phyloP scores from a whole-genome alignment of 2,329 filamentous ascomycete species.

The Microsporum ferrugineum region DNA sequence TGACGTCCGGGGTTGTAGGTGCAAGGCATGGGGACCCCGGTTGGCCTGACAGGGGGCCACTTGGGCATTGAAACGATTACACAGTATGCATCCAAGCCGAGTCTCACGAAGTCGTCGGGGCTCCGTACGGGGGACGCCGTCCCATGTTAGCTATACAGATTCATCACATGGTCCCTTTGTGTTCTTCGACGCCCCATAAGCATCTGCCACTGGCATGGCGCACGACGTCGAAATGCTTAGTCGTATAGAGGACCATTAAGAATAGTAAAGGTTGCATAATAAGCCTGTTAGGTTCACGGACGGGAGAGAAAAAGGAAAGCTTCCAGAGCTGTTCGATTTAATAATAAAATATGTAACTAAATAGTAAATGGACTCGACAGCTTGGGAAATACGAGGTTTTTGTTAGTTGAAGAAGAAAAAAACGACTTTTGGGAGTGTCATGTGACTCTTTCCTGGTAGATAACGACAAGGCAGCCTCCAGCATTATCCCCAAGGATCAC shows the following conservation, averaged over 20 bases:
- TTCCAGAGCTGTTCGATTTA: not conserved
- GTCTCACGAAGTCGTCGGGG: not conserved
- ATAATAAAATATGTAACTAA: not conserved
- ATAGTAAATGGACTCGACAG: not conserved
- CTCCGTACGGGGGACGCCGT: too few species aligned
- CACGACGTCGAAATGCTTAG: not conserved
- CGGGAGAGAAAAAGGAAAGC: not conserved
- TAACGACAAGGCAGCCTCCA: too few species aligned
- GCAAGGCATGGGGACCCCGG: not conserved
- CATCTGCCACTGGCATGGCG: too few species aligned
- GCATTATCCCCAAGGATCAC: too few species aligned
- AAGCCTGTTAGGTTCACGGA: not conserved
- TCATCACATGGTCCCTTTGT: too few species aligned
- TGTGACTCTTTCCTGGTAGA: not conserved
- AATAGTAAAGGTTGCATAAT: not conserved
- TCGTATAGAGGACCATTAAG: not conserved
- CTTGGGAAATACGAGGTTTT: not conserved
- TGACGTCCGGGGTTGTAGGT: constrained; percentile 19
- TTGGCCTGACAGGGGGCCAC: not conserved
- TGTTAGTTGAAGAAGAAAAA: not conserved
- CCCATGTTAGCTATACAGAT: too few species aligned
- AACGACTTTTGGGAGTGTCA: not conserved
- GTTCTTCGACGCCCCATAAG: too few species aligned
- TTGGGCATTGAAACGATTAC: not conserved
- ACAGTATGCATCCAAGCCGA: not conserved